phyloP scores from a whole-genome alignment of 306 rosid species.

The Quercus agrifolia region DNA sequence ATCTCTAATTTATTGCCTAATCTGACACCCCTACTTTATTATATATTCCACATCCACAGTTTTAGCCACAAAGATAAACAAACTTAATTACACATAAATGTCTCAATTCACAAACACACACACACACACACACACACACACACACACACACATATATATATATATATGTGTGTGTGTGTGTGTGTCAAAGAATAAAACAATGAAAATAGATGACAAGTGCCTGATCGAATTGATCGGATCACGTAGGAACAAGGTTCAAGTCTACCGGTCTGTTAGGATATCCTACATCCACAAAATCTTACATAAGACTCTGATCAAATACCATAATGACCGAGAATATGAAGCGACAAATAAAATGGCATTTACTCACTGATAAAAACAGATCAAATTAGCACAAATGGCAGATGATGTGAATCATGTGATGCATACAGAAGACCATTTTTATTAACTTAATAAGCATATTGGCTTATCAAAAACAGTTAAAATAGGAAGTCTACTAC shows the following conservation, averaged over 20 bases:
- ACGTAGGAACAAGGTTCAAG: too few relatives aligned
- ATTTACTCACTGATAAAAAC: neutral
- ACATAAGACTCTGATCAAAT: neutral
- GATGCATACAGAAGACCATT: neutral
- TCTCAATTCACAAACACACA: neutral
- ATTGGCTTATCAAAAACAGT: neutral
- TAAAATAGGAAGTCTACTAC: conserved; percentile 32
- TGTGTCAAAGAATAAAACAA: too few relatives aligned
- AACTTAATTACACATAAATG: neutral
- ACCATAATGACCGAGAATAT: neutral
- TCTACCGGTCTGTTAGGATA: too few relatives aligned
- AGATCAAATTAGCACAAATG: neutral
- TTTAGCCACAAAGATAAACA: neutral
- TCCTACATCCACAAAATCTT: neutral
- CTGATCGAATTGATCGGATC: too few relatives aligned
- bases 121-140: too few relatives aligned
- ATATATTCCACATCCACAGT: neutral
- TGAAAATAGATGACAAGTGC: too few relatives aligned
- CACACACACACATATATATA: too few relatives aligned
- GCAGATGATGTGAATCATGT: neutral
- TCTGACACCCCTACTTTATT: neutral
- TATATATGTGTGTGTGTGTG: too few relatives aligned
- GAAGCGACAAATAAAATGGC: neutral
- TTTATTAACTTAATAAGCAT: neutral
- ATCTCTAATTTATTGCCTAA: neutral